Conservation (phyloP, 2,329 filamentous ascomycete species). For the Ilyonectria robusta region DNA sequence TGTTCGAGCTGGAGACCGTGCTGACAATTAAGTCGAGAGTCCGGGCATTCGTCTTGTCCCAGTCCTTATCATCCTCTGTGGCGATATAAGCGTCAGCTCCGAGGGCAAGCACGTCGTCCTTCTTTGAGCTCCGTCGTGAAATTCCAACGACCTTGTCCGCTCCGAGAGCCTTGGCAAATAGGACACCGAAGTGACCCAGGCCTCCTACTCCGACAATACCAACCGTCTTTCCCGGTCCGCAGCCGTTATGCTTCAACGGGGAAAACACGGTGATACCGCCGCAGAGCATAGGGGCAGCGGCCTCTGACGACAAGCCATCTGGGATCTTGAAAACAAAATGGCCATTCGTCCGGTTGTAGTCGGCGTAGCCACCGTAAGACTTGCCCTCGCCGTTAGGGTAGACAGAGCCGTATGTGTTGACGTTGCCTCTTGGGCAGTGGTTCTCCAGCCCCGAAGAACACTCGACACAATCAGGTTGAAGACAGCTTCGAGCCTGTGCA, state of each 20-base stretch:
- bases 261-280: conserved; percentile 84
- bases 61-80: conserved; percentile 65
- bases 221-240: conserved; percentile 81
- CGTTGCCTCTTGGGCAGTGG: conserved; percentile 72
- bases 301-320: conserved; percentile 70
- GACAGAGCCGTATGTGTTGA: conserved; percentile 70
- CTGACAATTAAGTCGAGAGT: conserved; percentile 81
- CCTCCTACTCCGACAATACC: conserved; percentile 80
- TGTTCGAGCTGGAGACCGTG: conserved; percentile 61
- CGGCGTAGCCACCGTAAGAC: conserved; percentile 71
- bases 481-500: conserved; percentile 75
- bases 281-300: conserved; percentile 85
- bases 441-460: conserved; percentile 78
- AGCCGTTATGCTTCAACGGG: conserved; percentile 80
- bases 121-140: conserved; percentile 69
- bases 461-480: conserved; percentile 50
- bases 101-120: conserved; percentile 66
- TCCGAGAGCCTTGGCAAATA: conserved; percentile 76
- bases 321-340: conserved; percentile 76
- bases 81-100: conserved; percentile 71
- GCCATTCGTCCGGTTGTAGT: conserved; percentile 37
- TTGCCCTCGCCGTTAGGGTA: conserved; percentile 72
- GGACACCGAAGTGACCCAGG: conserved; percentile 76
- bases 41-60: conserved; percentile 65
- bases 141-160: conserved; percentile 69